phyloP scores from a whole-genome alignment of 805 yeast species.

The Torulaspora maleeae region DNA sequence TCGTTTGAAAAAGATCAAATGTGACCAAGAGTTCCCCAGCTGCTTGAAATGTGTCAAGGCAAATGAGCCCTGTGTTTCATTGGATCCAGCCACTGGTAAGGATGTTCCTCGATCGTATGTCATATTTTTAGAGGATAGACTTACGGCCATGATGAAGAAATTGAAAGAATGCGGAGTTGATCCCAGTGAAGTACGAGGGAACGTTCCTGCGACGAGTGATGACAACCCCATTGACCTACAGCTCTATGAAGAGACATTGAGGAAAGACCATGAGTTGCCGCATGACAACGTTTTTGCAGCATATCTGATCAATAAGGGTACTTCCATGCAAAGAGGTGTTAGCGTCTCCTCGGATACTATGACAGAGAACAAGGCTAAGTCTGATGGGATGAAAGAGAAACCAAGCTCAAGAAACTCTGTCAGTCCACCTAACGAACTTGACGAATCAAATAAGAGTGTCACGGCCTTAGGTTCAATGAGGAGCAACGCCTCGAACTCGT shows the following conservation, averaged over 20 bases:
- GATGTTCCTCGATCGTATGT: constrained; percentile 80
- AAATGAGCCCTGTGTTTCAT: constrained; percentile 69
- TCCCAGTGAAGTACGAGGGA: constrained; percentile 24
- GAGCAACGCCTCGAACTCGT: constrained; percentile 30
- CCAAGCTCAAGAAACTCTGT: neutral
- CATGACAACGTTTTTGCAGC: constrained; percentile 25
- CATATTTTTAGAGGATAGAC: constrained; percentile 61
- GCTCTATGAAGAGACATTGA: constrained; percentile 19
- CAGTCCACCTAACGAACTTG: constrained; percentile 14
- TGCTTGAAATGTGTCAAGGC: constrained; percentile 56
- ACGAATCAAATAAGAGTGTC: constrained; percentile 23
- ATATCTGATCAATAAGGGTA: constrained; percentile 27
- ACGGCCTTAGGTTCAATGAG: constrained; percentile 25
- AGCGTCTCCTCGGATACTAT: constrained; percentile 1
- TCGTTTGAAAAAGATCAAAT: constrained; percentile 59
- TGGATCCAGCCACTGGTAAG: constrained; percentile 85
- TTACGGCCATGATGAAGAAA: constrained; percentile 51
- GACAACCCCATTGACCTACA: constrained; percentile 28
- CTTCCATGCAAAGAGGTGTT: constrained; percentile 21
- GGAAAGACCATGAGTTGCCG: constrained; percentile 22
- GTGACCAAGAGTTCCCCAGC: constrained; percentile 54
- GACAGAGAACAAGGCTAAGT: neutral
- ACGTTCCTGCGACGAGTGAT: constrained; percentile 27
- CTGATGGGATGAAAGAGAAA: neutral
- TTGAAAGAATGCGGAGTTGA: constrained; percentile 44